Evolutionary conservation across 2,329 filamentous ascomycete species (phyloP).

Genomic region (Sclerotinia borealis): DNA sequence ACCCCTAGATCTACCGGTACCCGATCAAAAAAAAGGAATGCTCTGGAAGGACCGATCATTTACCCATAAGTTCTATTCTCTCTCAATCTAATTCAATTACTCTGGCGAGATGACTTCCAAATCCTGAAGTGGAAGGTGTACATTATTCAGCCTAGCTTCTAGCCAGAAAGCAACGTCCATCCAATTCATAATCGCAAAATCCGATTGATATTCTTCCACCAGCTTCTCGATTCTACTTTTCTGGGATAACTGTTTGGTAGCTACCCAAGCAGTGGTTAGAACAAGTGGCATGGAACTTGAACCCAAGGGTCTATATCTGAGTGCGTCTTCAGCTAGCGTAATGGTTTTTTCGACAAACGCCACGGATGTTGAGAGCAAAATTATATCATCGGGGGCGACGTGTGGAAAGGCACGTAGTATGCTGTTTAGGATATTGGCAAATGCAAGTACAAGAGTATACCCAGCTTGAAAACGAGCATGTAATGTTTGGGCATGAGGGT

Average conservation of each 20-base stretch:
- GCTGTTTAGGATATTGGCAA: neutral
- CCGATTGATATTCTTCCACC: neutral
- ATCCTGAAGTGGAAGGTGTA: neutral
- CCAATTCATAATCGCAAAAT: neutral
- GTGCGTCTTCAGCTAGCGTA: neutral
- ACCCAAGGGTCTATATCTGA: neutral
- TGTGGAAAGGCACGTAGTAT: neutral
- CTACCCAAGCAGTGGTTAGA: neutral
- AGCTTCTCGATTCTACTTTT: neutral
- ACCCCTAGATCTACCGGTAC: no score
- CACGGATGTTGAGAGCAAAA: neutral
- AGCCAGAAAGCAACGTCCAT: neutral
- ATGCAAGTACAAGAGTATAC: neutral
- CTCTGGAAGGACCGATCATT: no score
- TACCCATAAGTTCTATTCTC: no score
- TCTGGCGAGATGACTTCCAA: neutral
- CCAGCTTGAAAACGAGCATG: neutral
- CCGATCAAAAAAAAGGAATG: no score
- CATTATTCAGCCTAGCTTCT: neutral
- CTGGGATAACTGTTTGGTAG: neutral
- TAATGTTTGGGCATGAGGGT: neutral
- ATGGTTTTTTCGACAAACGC: neutral
- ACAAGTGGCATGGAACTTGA: neutral
- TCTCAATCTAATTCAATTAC: neutral
- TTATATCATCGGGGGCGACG: neutral